phyloP scores from a whole-genome alignment of 2,329 filamentous ascomycete species.

The Bimuria novae-zelandiae region DNA sequence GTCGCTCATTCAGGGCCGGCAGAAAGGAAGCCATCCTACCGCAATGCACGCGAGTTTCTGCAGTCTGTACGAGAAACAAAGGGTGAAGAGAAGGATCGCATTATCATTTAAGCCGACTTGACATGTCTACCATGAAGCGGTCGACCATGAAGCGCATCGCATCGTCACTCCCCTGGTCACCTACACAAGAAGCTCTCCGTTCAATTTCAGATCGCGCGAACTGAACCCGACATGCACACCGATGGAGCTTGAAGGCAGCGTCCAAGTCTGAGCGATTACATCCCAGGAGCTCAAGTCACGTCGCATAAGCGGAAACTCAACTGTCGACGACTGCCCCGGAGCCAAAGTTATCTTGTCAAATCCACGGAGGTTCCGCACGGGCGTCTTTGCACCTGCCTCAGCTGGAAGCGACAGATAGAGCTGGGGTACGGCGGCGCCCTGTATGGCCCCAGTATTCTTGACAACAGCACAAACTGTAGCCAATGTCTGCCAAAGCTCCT shows the following conservation, averaged over 20 bases:
- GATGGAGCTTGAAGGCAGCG: slow-evolving; percentile 31
- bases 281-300: slow-evolving; percentile 59
- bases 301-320: slow-evolving; percentile 54
- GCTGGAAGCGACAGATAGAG: slow-evolving; percentile 58
- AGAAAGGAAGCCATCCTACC: too few relatives aligned
- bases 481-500: slow-evolving; percentile 59
- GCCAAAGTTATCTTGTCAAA: slow-evolving; percentile 57
- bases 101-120: neutral
- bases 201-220: slow-evolving; percentile 26
- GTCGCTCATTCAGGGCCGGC: too few relatives aligned
- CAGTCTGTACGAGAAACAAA: too few relatives aligned
- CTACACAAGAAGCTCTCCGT: slow-evolving; percentile 12
- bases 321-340: slow-evolving; percentile 47
- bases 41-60: too few relatives aligned
- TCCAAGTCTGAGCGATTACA: slow-evolving; percentile 50
- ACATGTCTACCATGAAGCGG: neutral
- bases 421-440: slow-evolving; percentile 59
- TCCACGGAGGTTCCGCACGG: slow-evolving; percentile 47
- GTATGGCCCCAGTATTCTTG: slow-evolving; percentile 55
- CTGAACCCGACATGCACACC: slow-evolving; percentile 34
- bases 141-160: too few relatives aligned
- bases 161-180: neutral
- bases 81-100: neutral
- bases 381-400: slow-evolving; percentile 39
- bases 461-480: slow-evolving; percentile 54